phyloP scores from a whole-genome alignment of 1,284 basidiomycete species.

The Sphagnurus paluster region DNA sequence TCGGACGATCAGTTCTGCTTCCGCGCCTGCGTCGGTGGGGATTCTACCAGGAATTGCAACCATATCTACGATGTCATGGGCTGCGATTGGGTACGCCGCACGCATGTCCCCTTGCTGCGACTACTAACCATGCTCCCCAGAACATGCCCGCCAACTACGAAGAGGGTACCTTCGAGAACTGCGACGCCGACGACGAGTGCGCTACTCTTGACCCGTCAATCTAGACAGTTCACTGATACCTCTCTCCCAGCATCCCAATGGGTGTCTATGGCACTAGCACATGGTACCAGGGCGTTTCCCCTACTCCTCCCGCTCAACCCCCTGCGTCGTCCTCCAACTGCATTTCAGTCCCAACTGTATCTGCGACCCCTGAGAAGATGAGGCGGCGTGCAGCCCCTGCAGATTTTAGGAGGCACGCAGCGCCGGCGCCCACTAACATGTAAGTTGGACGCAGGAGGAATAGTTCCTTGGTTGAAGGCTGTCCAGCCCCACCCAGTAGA shows the following conservation, averaged over 20 bases:
- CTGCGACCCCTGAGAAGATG: conserved; percentile 21
- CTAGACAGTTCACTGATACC: not conserved
- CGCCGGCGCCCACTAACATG: no score
- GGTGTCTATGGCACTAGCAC: conserved; percentile 63
- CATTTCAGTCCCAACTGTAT: conserved; percentile 41
- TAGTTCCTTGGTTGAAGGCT: no score
- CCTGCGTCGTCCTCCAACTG: conserved; percentile 48
- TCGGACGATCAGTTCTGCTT: conserved; percentile 60
- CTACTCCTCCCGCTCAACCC: conserved; percentile 53
- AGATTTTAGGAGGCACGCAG: no score
- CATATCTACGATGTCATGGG: conserved; percentile 58
- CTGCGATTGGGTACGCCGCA: conserved; percentile 47
- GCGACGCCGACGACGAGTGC: conserved; percentile 47
- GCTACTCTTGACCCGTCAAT: conserved; percentile 8
- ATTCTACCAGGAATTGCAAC: conserved; percentile 57
- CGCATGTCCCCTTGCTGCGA: no score
- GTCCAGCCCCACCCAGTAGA: no score
- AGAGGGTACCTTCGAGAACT: conserved; percentile 48
- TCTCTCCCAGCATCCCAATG: conserved; percentile 47
- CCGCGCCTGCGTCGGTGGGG: conserved; percentile 58
- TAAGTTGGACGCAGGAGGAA: no score
- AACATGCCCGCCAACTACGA: conserved; percentile 59
- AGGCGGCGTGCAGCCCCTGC: no score
- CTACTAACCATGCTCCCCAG: conserved; percentile 21
- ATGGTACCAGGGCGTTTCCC: conserved; percentile 53